Base-by-base conservation (phyloP, 1,284 basidiomycete species). In the Ganoderma multipileum region DNA sequence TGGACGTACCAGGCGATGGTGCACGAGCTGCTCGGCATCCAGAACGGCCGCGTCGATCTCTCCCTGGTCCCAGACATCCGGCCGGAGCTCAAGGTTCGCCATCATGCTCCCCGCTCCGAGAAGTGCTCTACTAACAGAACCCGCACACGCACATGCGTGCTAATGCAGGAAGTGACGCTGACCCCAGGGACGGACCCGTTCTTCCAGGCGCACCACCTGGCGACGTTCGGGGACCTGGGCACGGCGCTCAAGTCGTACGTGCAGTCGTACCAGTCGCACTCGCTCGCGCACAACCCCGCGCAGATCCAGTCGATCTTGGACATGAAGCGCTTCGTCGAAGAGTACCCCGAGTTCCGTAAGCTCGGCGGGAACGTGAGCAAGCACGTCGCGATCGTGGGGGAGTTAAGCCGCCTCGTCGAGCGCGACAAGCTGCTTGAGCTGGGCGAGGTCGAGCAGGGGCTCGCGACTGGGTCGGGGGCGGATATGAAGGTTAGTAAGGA, bases 1-100 rank as follows among this genome's bases (percentile, higher is more conserved):
- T 99, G 98, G 98, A 99, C 98, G 16, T 99, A 99, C 81, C 97
- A 99, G 80, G 98, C 98, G 1, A 99, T 99, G 97, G 97, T 99
- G 0, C 98, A 99, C 77, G 98, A 99, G 79, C 84, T 98, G 14
- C 83, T 99, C 12, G 95, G 95, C 0, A 98, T 99, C 68, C 91
- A 94, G 73, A 99, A 99, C 78, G 97, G 97, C 20, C 88, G 98
- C 60, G 96, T 99, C 7, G 91, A 94, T 77, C 83, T 97, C 52
- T 89, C 87, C 66, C 84, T 91, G 68, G 94, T 96, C n/a, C 94
- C 95, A 20, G 96, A 95, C 74, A 92, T 97, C 66, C 84, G 88
- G 61, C 89, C 94, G 28, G 97, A 99, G 77, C 84, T 99, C 59
- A 89, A 91, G 78, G 96, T 94, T 66, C 64, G 71, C 30, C 14